phyloP scores from a whole-genome alignment of 345 rosid genomes.

The Populus alba region DNA sequence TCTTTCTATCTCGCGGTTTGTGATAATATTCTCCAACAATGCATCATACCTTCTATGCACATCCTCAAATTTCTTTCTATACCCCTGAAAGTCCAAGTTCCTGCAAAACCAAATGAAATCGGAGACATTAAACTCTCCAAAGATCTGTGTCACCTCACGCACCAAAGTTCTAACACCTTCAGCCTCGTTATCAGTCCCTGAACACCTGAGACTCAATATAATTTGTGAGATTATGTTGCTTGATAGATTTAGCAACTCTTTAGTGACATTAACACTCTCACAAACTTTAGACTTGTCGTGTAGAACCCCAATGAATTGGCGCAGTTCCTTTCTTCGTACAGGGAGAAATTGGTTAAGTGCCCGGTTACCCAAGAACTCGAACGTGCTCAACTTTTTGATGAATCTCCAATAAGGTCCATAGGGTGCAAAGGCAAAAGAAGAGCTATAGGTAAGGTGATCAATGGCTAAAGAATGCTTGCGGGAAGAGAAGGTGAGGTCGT shows the following conservation, averaged over 20 bases:
- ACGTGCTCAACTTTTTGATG: constrained; percentile 41
- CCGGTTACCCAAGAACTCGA: constrained; percentile 42
- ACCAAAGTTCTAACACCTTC: constrained; percentile 29
- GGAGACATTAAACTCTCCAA: constrained; percentile 46
- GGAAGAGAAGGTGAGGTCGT: constrained; percentile 36
- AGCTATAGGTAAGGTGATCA: constrained; percentile 36
- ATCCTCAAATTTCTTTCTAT: constrained; percentile 26
- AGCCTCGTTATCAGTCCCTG: constrained; percentile 28
- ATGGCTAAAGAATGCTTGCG: constrained; percentile 38
- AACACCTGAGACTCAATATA: constrained; percentile 43
- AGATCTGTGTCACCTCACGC: constrained; percentile 40
- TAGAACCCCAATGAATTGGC: constrained; percentile 7
- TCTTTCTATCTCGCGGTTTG: constrained; percentile 26
- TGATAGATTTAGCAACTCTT: constrained; percentile 40
- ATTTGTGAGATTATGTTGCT: constrained; percentile 44
- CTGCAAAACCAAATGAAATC: constrained; percentile 45
- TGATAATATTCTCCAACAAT: constrained; percentile 37
- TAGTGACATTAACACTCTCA: constrained; percentile 32
- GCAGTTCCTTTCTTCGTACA: constrained; percentile 26
- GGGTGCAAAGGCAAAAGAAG: constrained; percentile 45
- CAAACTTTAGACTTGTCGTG: constrained; percentile 19
- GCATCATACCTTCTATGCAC: constrained; percentile 29
- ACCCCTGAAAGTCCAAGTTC: constrained; percentile 39
- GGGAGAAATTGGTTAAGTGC: constrained; percentile 38
- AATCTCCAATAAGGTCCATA: constrained; percentile 47